A percentile compares a stretch with the other conserved stretches of the same genome.
phyloP scores from a whole-genome alignment of 1,284 basidiomycete species.

The Ganoderma resinaceum region DNA sequence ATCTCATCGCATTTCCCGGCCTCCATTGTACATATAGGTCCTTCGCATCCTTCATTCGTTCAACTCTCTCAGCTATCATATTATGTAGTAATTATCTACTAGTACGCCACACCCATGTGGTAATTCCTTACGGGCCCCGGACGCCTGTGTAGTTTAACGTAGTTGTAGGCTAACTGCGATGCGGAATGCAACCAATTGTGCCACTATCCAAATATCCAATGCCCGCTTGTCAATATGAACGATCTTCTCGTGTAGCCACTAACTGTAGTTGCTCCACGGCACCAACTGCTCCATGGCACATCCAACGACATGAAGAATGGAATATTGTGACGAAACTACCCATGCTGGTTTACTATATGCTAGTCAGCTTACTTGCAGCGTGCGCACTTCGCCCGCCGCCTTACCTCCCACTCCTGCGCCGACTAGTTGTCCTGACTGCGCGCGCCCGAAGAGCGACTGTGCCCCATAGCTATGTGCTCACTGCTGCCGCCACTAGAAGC shows the following conservation, averaged over 20 bases:
- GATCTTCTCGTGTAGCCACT: neutral
- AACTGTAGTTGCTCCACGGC: neutral
- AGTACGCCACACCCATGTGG: neutral
- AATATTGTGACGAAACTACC: neutral
- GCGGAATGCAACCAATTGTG: conserved; percentile 1
- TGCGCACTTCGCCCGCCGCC: neutral
- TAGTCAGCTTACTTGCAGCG: neutral
- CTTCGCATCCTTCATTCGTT: neutral
- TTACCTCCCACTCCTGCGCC: neutral
- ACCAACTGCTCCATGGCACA: neutral
- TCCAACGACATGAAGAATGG: neutral
- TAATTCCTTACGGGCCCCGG: conserved; percentile 4
- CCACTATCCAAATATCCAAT: neutral
- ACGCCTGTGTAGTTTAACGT: neutral
- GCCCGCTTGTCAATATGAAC: neutral
- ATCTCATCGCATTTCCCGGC: neutral
- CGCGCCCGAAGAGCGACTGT: conserved; percentile 1
- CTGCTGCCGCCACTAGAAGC: neutral
- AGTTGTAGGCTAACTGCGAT: conserved; percentile 5
- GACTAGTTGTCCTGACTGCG: neutral
- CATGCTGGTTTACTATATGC: neutral
- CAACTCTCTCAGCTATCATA: conserved; percentile 7
- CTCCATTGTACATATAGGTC: conserved; percentile 2
- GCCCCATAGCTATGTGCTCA: neutral
- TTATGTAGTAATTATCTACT: conserved; percentile 13